Conservation (phyloP, 768 basidiomycete species). For the Hygrophorus russula region DNA sequence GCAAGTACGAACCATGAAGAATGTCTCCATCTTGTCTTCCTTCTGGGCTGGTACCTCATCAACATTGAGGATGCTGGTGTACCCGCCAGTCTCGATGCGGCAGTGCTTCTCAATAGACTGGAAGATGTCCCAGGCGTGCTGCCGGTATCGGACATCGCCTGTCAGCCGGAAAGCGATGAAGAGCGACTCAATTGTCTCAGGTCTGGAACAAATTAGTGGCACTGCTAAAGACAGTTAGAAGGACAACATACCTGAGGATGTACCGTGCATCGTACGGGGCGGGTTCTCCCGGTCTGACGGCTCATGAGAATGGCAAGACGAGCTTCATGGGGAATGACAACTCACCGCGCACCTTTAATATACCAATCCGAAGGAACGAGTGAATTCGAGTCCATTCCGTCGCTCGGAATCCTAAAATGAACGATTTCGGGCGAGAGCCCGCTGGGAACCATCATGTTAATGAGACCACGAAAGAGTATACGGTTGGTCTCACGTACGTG, state of each 20-base stretch:
- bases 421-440: slow-evolving; percentile 86
- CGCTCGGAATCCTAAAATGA: slow-evolving; percentile 62
- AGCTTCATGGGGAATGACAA: background rate
- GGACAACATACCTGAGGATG: slow-evolving; percentile 61
- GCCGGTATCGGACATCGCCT: slow-evolving; percentile 70
- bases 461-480: background rate
- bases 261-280: slow-evolving; percentile 81
- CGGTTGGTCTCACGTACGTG: slow-evolving; percentile 44
- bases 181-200: slow-evolving; percentile 90
- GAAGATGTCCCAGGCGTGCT: slow-evolving; percentile 85
- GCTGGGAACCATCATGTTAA: slow-evolving; percentile 22
- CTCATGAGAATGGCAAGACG: background rate
- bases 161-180: slow-evolving; percentile 89
- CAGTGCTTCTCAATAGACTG: slow-evolving; percentile 81
- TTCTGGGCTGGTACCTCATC: slow-evolving; percentile 56
- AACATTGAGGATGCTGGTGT: slow-evolving; percentile 76
- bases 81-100: slow-evolving; percentile 67
- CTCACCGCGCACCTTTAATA: slow-evolving; percentile 71
- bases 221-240: background rate
- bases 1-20: slow-evolving; percentile 57
- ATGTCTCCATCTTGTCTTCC: slow-evolving; percentile 94
- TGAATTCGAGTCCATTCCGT: slow-evolving; percentile 33
- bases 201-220: slow-evolving; percentile 29
- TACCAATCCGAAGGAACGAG: slow-evolving; percentile 70
- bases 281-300: slow-evolving; percentile 23